Base-by-base conservation (phyloP, 23 red algal genomes). In the Gracilariopsis chorda region DNA sequence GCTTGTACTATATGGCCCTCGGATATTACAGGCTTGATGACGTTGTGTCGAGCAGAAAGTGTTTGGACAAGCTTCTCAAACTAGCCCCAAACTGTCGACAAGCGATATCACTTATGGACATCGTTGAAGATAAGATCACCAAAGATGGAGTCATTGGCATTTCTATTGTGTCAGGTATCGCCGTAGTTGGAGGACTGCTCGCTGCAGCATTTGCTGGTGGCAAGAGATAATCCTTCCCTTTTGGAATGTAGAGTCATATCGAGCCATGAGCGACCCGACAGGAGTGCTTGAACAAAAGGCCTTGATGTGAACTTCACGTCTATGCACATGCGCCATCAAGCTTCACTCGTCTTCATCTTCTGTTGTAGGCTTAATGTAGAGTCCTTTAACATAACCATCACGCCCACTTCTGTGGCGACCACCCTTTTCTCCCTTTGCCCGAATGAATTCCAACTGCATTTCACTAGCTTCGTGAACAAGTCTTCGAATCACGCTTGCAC, bases 11-110 rank as follows among this genome's bases (percentile, higher is more conserved):
- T 57, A 89, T 88, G 84, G 92, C 92, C n/a, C 76, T 86, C 11
- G 92, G 92, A 21, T 82, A 94, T 52, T 94, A 94, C 78, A 75
- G 92, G 49, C 83, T 94, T 40, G 92, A 94, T 48, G 85, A 94
- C 52, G 84, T 94, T 14, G 81, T 88, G 12, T 80, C 80, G 13
- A 77, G 82, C 43, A 70, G 92, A 20, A 79, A 86, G 39, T 94
- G 92, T 77, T 69, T 94, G 64, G 85, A 94, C 32, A 85, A 82
- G 35, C 65, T 94, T 45, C 92, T 94, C 41, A 87, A 82, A 32
- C 70, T 94, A 45, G 83, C 77, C 45, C 84, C 83, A 34, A 94
- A 94, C 77, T 94, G 85, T 60, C 74, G 92, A 27, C 92, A 88
- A 60, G 92, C 92, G 4, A 94, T 94, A 10, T 87, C 81, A 5